Percentiles rank a stretch among this genome's conserved stretches.
Conservation (phyloP, 768 basidiomycete species). For the Lyophyllum decastes region DNA sequence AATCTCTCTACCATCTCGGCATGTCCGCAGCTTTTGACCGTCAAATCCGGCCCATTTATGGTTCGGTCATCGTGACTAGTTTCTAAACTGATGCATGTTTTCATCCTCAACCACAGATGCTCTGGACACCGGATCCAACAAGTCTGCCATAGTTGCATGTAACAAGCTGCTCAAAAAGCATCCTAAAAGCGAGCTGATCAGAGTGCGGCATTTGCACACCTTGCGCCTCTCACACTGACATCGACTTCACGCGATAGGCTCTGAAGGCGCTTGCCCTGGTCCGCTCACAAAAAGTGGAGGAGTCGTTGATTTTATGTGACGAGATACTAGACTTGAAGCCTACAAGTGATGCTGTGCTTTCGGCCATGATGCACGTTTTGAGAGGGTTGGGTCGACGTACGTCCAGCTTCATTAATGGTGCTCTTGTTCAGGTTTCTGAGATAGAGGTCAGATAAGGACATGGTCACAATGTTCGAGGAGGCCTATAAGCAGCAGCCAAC, state of each 20-base stretch:
- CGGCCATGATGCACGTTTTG: constrained; percentile 83
- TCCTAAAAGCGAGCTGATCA: constrained; percentile 70
- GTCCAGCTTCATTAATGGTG: constrained; percentile 18
- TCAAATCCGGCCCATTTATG: constrained; percentile 85
- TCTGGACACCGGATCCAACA: constrained; percentile 83
- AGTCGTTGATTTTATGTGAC: constrained; percentile 76
- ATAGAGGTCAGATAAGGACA: constrained; percentile 59
- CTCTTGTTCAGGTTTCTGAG: constrained; percentile 7
- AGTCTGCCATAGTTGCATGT: constrained; percentile 81
- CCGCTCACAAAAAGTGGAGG: constrained; percentile 84
- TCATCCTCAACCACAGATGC: constrained; percentile 54
- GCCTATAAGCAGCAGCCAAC: constrained; percentile 79
- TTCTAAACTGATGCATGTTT: background rate
- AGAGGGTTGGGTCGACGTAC: constrained; percentile 72
- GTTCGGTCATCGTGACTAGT: constrained; percentile 38
- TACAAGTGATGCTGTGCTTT: constrained; percentile 71
- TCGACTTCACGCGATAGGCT: constrained; percentile 44
- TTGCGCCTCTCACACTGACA: background rate
- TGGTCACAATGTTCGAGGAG: constrained; percentile 83
- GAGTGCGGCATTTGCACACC: constrained; percentile 42
- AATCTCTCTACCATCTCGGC: background rate
- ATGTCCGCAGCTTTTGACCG: constrained; percentile 74
- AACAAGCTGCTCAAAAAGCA: constrained; percentile 89
- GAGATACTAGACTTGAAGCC: constrained; percentile 76
- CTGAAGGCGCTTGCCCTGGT: constrained; percentile 84